phyloP scores from a whole-genome alignment of 495 filamentous ascomycete genomes.

The Aspergillus mulundensis region DNA sequence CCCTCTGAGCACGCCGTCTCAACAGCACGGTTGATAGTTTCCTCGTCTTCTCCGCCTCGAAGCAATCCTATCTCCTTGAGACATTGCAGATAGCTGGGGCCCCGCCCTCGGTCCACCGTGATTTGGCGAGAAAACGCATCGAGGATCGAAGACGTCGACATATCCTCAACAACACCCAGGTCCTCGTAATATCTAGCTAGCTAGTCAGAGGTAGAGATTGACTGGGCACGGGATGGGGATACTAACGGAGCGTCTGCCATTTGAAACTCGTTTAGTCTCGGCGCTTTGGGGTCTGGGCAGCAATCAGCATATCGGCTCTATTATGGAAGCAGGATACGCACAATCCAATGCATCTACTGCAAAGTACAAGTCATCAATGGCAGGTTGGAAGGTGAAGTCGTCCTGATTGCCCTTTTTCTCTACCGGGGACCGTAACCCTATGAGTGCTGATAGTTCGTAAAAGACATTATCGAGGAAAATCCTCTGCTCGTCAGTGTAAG shows the following conservation, averaged over 20 bases:
- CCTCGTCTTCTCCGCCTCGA: slow-evolving; percentile 33
- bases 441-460: slow-evolving; percentile 48
- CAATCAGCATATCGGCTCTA: slow-evolving; percentile 11
- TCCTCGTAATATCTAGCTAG: slow-evolving; percentile 39
- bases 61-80: slow-evolving; percentile 33
- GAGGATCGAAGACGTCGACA: slow-evolving; percentile 33
- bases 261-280: slow-evolving; percentile 28
- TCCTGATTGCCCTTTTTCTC: slow-evolving; percentile 42
- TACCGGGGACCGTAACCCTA: slow-evolving; percentile 36
- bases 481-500: slow-evolving; percentile 42
- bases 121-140: slow-evolving; percentile 41
- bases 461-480: slow-evolving; percentile 53
- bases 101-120: slow-evolving; percentile 26
- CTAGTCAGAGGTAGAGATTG: slow-evolving; percentile 11
- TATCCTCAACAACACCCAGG: slow-evolving; percentile 41
- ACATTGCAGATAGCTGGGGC: slow-evolving; percentile 32
- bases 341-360: slow-evolving; percentile 49
- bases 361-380: slow-evolving; percentile 36
- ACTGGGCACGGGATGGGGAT: not conserved
- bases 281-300: slow-evolving; percentile 29
- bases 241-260: slow-evolving; percentile 38
- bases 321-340: slow-evolving; percentile 28
- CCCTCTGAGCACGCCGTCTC: slow-evolving; percentile 37
- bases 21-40: slow-evolving; percentile 35
- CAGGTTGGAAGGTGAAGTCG: slow-evolving; percentile 26